These are phyloP conservation scores for Alternaria sp. DNA, from an alignment of 2,329 filamentous ascomycete species.

Conservation along the genomic window DNA sequence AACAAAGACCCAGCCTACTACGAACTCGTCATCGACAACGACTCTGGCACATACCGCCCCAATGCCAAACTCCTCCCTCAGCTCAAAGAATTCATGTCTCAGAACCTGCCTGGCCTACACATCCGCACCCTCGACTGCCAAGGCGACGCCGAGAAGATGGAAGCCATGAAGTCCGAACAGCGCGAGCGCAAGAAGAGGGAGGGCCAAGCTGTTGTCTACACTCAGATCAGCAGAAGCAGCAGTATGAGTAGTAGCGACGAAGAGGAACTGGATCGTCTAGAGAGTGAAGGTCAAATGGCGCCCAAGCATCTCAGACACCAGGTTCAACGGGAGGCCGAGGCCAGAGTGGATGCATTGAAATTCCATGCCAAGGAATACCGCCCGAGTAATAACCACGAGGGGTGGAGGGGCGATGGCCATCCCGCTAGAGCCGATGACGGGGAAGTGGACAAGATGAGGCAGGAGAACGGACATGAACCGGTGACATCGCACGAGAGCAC, in stretches of 20 bases:
- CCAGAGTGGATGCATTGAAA: constrained; percentile 32
- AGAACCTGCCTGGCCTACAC: constrained; percentile 78
- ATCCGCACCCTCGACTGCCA: constrained; percentile 76
- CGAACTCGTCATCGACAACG: constrained; percentile 92
- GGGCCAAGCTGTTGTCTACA: constrained; percentile 60
- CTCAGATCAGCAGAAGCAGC: constrained; percentile 57
- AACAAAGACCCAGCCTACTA: constrained; percentile 67
- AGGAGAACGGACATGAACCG: not conserved
- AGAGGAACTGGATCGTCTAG: constrained; percentile 59
- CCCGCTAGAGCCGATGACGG: constrained; percentile 20
- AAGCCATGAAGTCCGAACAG: constrained; percentile 78
- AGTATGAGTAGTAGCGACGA: constrained; percentile 63
- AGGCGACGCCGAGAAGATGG: constrained; percentile 72
- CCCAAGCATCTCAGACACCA: constrained; percentile 37
- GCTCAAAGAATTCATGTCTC: constrained; percentile 72
- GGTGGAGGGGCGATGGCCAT: constrained; percentile 29
- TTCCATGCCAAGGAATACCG: constrained; percentile 32
- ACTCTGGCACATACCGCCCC: constrained; percentile 90
- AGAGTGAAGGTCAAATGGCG: constrained; percentile 27
- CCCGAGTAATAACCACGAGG: constrained; percentile 31
- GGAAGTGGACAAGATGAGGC: constrained; percentile 3
- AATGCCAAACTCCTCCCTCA: constrained; percentile 76
- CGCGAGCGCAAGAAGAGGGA: constrained; percentile 72
- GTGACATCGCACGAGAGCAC: not conserved
- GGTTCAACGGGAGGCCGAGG: constrained; percentile 31